These are phyloP conservation scores for Trametes punicea DNA, from an alignment of 768 basidiomycete species.

Conservation along the genomic window DNA sequence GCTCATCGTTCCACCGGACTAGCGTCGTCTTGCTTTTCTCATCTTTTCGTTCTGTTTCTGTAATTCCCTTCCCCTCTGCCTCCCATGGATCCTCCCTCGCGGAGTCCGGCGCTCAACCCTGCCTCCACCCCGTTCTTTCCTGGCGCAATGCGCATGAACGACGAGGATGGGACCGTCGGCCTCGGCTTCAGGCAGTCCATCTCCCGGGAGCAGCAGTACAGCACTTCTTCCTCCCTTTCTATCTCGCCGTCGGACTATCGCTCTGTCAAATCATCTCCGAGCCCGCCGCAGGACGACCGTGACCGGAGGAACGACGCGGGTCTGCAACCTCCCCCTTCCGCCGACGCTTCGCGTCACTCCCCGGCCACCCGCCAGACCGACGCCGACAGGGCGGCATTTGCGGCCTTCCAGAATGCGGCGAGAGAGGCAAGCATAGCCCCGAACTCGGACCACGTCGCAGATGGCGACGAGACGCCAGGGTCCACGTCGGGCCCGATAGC, in stretches of 20 bases:
- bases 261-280: constrained; percentile 68
- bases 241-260: constrained; percentile 62
- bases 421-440: constrained; percentile 39
- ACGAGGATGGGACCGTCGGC: constrained; percentile 49
- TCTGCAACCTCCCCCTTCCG: constrained; percentile 24
- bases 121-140: constrained; percentile 85
- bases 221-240: constrained; percentile 54
- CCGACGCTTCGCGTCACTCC: constrained; percentile 42
- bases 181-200: constrained; percentile 46
- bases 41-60: constrained; percentile 30
- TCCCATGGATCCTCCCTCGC: constrained; percentile 54
- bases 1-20: constrained; percentile 10
- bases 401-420: constrained; percentile 22
- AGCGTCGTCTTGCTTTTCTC: constrained; percentile 32
- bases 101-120: constrained; percentile 75
- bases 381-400: constrained; percentile 40
- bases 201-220: constrained; percentile 38
- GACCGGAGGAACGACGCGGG: constrained; percentile 27
- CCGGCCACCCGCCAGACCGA: constrained; percentile 45
- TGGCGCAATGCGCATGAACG: constrained; percentile 54
- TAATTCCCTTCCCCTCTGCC: constrained; percentile 9
- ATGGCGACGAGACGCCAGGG: constrained; percentile 50
- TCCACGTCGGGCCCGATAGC: constrained; percentile 25
- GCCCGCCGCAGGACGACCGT: constrained; percentile 43
- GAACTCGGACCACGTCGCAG: constrained; percentile 50